Evolutionary conservation across 2,329 filamentous ascomycete genomes (phyloP), one percentile per base, ranked within the genome.

Genomic region (Fusarium sp.): DNA sequence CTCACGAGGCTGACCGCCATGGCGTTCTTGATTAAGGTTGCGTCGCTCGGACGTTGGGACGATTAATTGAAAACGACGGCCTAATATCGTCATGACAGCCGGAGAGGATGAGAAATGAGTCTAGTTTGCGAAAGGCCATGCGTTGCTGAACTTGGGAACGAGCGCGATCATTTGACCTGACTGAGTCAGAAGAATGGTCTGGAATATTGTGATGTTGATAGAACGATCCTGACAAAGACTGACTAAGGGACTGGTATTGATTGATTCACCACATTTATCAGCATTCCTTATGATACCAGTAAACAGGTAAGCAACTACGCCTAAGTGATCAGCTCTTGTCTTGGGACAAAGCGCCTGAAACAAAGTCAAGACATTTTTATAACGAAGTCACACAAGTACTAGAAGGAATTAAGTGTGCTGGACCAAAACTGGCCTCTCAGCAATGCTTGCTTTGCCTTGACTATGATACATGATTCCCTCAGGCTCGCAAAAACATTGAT

Each of bases 401-500:
- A 20, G 10, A 54, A 18, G 18, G 18, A 38, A 42, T 38, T 23
- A 58, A 65, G 57, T 65, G 51, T 60, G 77, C 73, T 69, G 74
- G 75, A 72, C 80, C 79, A 81, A 81, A 80, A 81, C 75, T 81
- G 77, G 75, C 67, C 77, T 80, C 77, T 67, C 51, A 72, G 77
- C 74, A 77, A 75, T 76, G 72, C 62, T 76, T 75, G 71, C 70
- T 75, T 62, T 66, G 73, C 67, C 71, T 63, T 72, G 59, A 66
- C 70, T 74, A 75, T 72, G 28, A 58, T 74, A 71, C 61, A 74
- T 54, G 58, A 67, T 67, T 69, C 49, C 67, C 30, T 36, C 20
- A 72, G 68, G 71, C 74, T 75, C 66, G 71, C 73, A 69, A 49
- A 63, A 71, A 69, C 72, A 74, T 54, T 69, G 67, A 57, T 16